Conservation (phyloP, 2,329 filamentous ascomycete genomes). For the Didymella arachidicola region DNA sequence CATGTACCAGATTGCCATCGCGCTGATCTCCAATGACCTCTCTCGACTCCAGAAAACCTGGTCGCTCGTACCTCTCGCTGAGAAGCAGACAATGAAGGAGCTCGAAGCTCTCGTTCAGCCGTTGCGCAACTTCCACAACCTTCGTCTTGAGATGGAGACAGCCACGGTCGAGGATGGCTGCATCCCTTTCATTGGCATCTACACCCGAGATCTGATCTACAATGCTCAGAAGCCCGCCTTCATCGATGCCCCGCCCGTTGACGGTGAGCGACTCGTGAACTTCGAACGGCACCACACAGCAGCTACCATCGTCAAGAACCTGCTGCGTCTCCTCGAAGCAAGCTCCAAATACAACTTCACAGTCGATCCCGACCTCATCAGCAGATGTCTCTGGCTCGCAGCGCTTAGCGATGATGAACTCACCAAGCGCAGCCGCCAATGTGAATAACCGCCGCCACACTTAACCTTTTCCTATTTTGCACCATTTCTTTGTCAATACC, state of each 20-base stretch:
- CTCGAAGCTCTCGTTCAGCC: conserved; percentile 79
- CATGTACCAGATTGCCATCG: conserved; percentile 80
- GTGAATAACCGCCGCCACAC: conserved; percentile 34
- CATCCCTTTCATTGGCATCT: conserved; percentile 82
- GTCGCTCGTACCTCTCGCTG: conserved; percentile 70
- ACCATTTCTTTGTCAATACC: conserved; percentile 36
- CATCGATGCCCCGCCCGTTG: conserved; percentile 69
- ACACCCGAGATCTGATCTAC: conserved; percentile 83
- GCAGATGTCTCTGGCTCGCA: conserved; percentile 85
- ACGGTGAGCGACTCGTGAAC: conserved; percentile 74
- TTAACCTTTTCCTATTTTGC: conserved; percentile 19
- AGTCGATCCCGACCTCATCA: conserved; percentile 77
- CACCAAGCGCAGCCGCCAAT: conserved; percentile 41
- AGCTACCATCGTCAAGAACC: conserved; percentile 79
- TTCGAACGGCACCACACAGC: conserved; percentile 82
- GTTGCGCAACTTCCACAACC: conserved; percentile 76
- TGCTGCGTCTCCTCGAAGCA: conserved; percentile 79
- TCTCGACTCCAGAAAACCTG: conserved; percentile 74
- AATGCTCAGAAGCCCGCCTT: conserved; percentile 81
- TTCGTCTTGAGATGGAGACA: conserved; percentile 81
- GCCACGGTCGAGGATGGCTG: conserved; percentile 72
- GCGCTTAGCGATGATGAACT: conserved; percentile 81
- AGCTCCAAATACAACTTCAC: conserved; percentile 77
- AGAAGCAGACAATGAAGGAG: conserved; percentile 70
- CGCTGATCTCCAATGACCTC: conserved; percentile 76